Percentiles rank a stretch among this genome's conserved stretches.
phyloP scores from a whole-genome alignment of 2,329 filamentous ascomycete species.

The Pestalotiopsis sp. region DNA sequence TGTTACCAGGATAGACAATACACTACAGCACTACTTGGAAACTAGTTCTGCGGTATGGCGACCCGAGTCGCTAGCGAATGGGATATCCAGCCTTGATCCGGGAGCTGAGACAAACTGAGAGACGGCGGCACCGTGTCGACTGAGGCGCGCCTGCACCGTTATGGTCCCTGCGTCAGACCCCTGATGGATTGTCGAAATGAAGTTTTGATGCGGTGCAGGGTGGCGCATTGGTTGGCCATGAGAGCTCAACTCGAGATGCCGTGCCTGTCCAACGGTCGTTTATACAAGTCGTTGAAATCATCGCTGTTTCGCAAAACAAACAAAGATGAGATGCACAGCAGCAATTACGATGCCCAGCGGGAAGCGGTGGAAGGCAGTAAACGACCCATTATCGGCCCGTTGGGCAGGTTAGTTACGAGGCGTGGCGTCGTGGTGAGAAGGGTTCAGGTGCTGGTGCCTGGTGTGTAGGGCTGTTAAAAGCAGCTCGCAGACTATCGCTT shows the following conservation, averaged over 20 bases:
- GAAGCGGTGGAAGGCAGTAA: background rate
- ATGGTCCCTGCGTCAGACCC: background rate
- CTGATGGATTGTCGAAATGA: background rate
- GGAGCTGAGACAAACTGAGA: background rate
- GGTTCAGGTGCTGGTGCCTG: background rate
- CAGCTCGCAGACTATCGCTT: background rate
- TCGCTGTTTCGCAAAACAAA: background rate
- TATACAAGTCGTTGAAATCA: background rate
- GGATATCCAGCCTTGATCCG: background rate
- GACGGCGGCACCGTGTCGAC: background rate
- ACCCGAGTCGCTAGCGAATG: background rate
- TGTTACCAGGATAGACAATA: background rate
- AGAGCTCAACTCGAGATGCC: background rate
- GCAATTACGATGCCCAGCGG: background rate
- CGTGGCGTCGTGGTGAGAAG: background rate
- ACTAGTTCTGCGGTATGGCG: background rate
- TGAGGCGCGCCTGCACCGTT: background rate
- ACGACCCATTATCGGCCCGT: background rate
- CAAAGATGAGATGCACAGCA: background rate
- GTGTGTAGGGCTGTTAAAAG: background rate
- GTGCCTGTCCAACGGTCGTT: background rate
- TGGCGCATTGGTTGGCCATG: background rate
- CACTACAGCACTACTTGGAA: too few species aligned
- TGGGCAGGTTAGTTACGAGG: background rate
- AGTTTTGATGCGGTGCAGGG: background rate